Base-by-base conservation (phyloP, 2,329 filamentous ascomycete genomes). In the Cryphonectria carpinicola region DNA sequence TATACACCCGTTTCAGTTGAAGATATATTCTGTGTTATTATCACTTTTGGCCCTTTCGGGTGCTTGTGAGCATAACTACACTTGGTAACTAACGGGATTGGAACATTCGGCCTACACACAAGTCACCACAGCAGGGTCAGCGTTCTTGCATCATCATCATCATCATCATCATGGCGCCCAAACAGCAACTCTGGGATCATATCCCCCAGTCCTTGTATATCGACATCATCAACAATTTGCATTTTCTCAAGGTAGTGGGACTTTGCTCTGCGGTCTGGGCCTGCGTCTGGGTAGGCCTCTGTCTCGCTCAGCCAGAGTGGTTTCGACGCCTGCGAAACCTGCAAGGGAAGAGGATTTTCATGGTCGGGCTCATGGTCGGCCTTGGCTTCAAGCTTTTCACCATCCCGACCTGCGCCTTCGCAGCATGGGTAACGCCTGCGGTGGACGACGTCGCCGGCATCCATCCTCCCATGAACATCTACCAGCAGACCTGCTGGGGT, bases 401-500 rank as follows among this genome's bases (percentile, higher is more conserved):
- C 10, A 14, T 75, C 17, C 60, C 70, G 3, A 67, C 68, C 14
- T 76, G 75, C 32, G 64, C 65, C n/a, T 58, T 72, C 6, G 73
- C 75, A 2, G 64, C 73, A 17, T 69, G 73, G 67, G 73, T 71
- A 14, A 75, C 73, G 2, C 43, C 74, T 0, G 68, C 75, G n/a
- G 68, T 73, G 65, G 73, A 73, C 39, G 75, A 76, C 64, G 68
- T 76, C 46, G 60, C 67, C 19, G 74, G 75, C 35, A 67, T 75
- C 37, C 69, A 66, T 22, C 58, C 70, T 10, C 71, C 75, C 6
- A 70, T 75, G 35, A 75, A 69, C 61, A 54, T 61, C 8, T 72
- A 66, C 3, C 74, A 76, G 60, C 75, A 76, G 43, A 72, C 70
- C 63, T 76, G 75, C 68, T 76, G 73, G 75, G 75, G 73, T 1